phyloP scores from a whole-genome alignment of 2,329 filamentous ascomycete species.

The Orbilia brochopaga region DNA sequence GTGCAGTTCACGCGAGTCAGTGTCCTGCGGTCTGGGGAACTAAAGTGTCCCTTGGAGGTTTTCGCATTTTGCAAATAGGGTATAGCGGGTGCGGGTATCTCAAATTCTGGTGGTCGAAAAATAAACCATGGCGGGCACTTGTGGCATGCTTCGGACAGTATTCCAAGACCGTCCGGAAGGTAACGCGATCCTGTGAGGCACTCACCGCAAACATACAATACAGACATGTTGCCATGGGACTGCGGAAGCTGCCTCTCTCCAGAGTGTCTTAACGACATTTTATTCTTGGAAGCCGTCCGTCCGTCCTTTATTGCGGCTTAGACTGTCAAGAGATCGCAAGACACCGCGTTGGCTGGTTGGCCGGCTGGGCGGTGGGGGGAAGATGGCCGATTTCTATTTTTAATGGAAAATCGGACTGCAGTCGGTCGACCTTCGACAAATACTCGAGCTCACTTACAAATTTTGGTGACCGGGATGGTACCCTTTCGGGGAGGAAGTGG shows the following conservation, averaged over 20 bases:
- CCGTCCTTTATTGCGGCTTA: constrained; percentile 46
- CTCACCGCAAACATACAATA: no score
- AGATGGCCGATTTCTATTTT: constrained; percentile 40
- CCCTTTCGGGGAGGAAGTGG: constrained; percentile 2
- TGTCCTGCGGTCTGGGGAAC: no score
- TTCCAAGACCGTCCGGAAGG: neutral
- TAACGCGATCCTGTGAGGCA: constrained; percentile 24
- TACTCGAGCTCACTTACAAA: constrained; percentile 48
- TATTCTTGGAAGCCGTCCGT: constrained; percentile 40
- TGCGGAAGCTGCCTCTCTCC: constrained; percentile 28
- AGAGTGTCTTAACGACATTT: neutral
- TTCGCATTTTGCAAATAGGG: neutral
- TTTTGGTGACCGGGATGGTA: constrained; percentile 45
- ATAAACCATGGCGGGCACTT: constrained; percentile 10
- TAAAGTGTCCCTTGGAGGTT: no score
- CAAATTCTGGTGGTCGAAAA: constrained; percentile 47
- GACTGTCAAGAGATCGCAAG: constrained; percentile 11
- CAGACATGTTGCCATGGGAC: neutral
- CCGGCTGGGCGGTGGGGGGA: constrained; percentile 26
- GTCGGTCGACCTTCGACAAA: constrained; percentile 30
- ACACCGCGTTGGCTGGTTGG: constrained; percentile 8
- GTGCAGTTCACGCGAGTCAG: neutral
- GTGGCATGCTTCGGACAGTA: neutral
- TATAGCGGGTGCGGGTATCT: constrained; percentile 31
- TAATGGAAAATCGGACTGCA: no score